These are phyloP conservation scores for Fomitiporia mediterranea DNA, from an alignment of 1,284 basidiomycete species.

Conservation along the genomic window DNA sequence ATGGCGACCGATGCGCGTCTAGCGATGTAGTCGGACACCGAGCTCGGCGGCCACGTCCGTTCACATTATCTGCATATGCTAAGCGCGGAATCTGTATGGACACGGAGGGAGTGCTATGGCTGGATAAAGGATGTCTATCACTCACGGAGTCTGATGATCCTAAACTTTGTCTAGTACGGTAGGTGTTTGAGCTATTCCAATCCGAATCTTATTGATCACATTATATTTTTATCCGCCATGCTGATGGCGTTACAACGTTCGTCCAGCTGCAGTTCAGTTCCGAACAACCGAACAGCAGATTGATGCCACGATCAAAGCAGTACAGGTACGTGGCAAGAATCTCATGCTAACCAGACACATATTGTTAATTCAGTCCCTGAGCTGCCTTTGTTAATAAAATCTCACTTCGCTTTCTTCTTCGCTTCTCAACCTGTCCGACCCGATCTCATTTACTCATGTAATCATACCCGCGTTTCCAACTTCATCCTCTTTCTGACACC, in stretches of 20 bases:
- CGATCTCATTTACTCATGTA: not conserved
- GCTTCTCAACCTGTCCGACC: slow-evolving; percentile 1
- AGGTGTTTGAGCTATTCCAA: not conserved
- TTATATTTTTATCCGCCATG: not conserved
- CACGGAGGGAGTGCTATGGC: too few species aligned
- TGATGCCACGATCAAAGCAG: not conserved
- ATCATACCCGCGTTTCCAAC: not conserved
- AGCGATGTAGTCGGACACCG: too few species aligned
- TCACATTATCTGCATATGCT: too few species aligned
- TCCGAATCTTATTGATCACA: not conserved
- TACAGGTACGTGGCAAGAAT: not conserved
- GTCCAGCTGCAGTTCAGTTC: not conserved
- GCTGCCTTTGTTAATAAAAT: not conserved
- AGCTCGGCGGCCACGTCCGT: too few species aligned
- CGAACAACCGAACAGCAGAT: not conserved
- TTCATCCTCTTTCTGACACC: not conserved
- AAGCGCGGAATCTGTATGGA: too few species aligned
- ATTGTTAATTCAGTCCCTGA: not conserved
- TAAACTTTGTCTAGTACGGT: not conserved
- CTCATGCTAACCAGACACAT: not conserved
- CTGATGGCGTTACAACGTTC: not conserved
- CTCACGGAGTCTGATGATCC: too few species aligned
- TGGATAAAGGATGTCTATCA: too few species aligned
- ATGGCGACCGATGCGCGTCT: too few species aligned
- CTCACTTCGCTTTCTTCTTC: not conserved